These are phyloP conservation scores for Bolboschoenus planiculmis DNA, from an alignment of 176 grass and related monocot genomes.

Conservation along the genomic window DNA sequence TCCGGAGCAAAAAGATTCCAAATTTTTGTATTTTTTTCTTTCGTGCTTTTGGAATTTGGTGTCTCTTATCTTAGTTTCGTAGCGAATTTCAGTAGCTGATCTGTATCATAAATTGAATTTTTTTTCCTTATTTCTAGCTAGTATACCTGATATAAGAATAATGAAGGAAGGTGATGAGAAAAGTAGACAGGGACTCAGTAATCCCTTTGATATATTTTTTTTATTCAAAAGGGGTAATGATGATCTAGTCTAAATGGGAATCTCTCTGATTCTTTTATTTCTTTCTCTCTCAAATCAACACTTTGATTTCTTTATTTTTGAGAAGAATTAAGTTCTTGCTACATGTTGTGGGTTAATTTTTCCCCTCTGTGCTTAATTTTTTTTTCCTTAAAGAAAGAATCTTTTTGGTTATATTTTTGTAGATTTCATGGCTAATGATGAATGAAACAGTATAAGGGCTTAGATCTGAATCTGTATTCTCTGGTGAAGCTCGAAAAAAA, in stretches of 20 bases:
- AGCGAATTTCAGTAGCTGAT: neutral
- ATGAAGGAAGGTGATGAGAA: neutral
- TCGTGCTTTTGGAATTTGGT: neutral
- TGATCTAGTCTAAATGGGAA: conserved; percentile 15
- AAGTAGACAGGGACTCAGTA: conserved; percentile 19
- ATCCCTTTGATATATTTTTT: neutral
- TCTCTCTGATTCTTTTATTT: neutral
- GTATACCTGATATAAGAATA: neutral
- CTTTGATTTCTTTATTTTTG: neutral
- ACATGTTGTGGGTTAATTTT: neutral
- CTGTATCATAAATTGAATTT: neutral
- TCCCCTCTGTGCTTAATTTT: neutral
- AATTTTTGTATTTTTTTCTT: neutral
- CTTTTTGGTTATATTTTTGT: neutral
- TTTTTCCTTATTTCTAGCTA: neutral
- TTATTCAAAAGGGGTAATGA: neutral
- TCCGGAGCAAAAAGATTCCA: neutral
- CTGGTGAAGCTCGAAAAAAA: conserved; percentile 1
- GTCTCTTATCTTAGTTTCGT: neutral
- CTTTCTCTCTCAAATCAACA: neutral
- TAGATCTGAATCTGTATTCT: neutral
- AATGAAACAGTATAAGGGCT: neutral
- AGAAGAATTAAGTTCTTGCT: neutral
- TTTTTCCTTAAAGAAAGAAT: neutral
- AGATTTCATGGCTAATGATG: neutral